Evolutionary conservation across 164 flowering plant genomes (phyloP).

Genomic region (Aristolochia contorta): DNA sequence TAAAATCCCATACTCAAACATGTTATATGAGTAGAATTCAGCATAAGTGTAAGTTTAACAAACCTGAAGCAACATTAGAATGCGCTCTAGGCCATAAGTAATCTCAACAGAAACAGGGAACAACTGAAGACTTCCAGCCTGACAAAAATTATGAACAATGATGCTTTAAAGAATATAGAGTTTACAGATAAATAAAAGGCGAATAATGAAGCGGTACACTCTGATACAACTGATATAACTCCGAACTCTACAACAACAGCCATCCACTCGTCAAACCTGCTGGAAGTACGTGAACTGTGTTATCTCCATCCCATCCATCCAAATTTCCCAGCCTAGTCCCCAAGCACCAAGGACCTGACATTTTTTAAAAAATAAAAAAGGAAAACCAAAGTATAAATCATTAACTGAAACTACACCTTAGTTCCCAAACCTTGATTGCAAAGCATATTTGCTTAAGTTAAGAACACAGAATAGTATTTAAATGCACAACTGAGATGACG

Average conservation of each 20-base stretch:
- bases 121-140: conserved; percentile 93
- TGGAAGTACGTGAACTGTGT: conserved; percentile 98
- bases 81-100: conserved; percentile 98
- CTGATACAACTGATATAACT: too few species aligned
- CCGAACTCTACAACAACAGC: background rate
- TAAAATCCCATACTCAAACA: too few species aligned
- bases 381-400: background rate
- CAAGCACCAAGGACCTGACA: conserved; percentile 95
- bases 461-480: too few species aligned
- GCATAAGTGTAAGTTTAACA: background rate
- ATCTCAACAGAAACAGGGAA: conserved; percentile 91
- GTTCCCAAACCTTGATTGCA: too few species aligned
- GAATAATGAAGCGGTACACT: background rate
- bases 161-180: background rate
- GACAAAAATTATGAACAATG: conserved; percentile 2
- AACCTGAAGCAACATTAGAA: conserved; percentile 97
- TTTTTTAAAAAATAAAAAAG: conserved; percentile 4
- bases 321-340: conserved; percentile 99
- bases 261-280: conserved; percentile 42
- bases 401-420: too few species aligned
- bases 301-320: conserved; percentile 99
- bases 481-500: too few species aligned
- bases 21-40: too few species aligned
- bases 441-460: too few species aligned
- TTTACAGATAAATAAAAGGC: background rate